Percentiles rank a stretch among this genome's conserved stretches.
Evolutionary conservation across 768 basidiomycete genomes (phyloP).

Genomic region (Epithele typhae): DNA sequence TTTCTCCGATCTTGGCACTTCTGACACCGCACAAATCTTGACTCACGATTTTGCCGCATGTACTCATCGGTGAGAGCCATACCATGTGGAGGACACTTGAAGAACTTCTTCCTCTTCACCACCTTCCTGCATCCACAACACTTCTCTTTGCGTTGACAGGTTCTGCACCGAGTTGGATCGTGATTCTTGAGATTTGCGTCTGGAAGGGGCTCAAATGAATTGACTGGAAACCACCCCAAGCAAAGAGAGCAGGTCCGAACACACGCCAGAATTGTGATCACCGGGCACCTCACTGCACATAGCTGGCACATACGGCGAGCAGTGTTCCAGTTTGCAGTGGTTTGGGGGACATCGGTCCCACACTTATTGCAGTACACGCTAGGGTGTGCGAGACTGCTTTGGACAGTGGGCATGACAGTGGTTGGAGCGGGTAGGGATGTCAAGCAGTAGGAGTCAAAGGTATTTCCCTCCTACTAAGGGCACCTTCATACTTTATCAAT

Average conservation of each 20-base stretch:
- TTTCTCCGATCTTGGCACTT: too few species aligned
- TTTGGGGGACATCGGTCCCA: background rate
- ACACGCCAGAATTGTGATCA: background rate
- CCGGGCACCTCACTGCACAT: background rate
- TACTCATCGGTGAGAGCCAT: too few species aligned
- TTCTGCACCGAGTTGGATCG: background rate
- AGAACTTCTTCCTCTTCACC: too few species aligned
- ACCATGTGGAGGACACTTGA: too few species aligned
- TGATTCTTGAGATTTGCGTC: background rate
- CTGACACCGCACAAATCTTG: too few species aligned
- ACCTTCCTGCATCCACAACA: background rate
- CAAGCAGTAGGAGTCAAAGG: too few species aligned
- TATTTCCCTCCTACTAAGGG: too few species aligned
- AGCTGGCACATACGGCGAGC: background rate
- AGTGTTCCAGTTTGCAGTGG: background rate
- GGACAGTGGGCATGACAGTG: conserved; percentile 10
- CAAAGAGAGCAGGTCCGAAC: background rate
- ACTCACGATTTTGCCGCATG: too few species aligned
- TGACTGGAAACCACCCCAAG: background rate
- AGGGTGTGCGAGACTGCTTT: background rate
- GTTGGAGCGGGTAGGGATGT: too few species aligned
- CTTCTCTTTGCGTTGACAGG: background rate
- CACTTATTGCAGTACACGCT: background rate
- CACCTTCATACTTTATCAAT: too few species aligned
- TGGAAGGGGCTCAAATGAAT: background rate